Base-by-base conservation (phyloP, 2,329 filamentous ascomycete species). In the Sporothrix mexicana region DNA sequence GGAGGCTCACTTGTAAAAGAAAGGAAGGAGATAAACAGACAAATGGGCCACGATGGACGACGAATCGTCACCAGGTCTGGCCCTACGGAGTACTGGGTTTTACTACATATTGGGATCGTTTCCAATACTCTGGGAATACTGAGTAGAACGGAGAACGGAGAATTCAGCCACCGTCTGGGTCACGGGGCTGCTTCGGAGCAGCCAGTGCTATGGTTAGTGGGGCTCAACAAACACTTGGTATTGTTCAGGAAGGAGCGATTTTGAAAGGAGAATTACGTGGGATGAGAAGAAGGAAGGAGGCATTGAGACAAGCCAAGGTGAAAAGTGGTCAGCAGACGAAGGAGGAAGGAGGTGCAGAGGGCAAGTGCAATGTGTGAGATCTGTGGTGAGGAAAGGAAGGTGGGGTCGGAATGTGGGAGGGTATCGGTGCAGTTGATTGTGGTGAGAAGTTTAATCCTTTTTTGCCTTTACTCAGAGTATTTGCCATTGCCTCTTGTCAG, bases 371-470 rank as follows among this genome's bases (percentile, higher is more conserved):
- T 10, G 45, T 15, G 49, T 20, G 66, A 17, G 49, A 36, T 12
- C 25, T 17, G 45, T 53, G 47, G 53, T 57, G 23, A 36, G 36
- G 25, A 23, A 30, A 51, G 62, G 62, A 66, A 45, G n/a, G 45
- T 51, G 47, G 25, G 45, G 64, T 49, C 9, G 15, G 15, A n/a
- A n/a, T 20, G 12, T 30, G 47, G 15, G 17, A 69, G 49, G 8
- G 51, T 15, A 25, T 12, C 30, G 30, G 30, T 36, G 30, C 30
- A 36, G 30, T 36, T 36, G 30, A 23, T 13, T 45, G 41, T 69
- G 67, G 67, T 69, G 51, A 59, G 67, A 69, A 69, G 67, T 30
- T 69, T 69, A 57, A 59, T 69, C 36, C 36, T 59, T 25, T 12
- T 41, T n/a, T 67, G 30, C 30, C 30, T 36, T 36, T 36, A 36